These are phyloP conservation scores for thale cress (Arabidopsis thaliana) DNA, from an alignment of 345 rosid species.

Conservation along the genomic window DNA sequence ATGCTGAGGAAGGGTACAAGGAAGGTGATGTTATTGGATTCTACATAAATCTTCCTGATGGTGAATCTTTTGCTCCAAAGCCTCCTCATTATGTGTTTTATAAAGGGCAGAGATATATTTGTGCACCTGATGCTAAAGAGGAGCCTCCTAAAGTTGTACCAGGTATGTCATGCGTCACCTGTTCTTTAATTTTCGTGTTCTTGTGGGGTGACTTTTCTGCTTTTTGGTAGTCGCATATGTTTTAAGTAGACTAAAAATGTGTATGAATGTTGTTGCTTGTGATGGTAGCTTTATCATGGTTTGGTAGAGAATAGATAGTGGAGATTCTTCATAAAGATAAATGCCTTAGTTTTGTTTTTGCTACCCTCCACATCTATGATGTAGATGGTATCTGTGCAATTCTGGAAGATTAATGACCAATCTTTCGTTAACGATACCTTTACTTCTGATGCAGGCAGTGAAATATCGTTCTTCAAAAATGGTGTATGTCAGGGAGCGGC, in stretches of 20 bases:
- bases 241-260: not conserved
- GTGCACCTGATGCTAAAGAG: conserved; percentile 78
- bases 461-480: conserved; percentile 91
- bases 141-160: conserved; percentile 83
- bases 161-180: conserved; percentile 55
- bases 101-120: conserved; percentile 87
- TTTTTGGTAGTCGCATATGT: conserved; percentile 18
- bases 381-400: not conserved
- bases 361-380: not conserved
- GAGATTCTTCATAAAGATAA: conserved; percentile 19
- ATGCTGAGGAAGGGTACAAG: conserved; percentile 87
- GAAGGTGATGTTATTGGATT: conserved; percentile 95
- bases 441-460: conserved; percentile 71
- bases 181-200: not conserved
- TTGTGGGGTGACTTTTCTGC: not conserved
- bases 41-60: conserved; percentile 88
- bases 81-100: conserved; percentile 80
- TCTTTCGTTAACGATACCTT: not conserved
- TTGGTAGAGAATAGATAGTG: conserved; percentile 18
- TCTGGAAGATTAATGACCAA: conserved; percentile 4
- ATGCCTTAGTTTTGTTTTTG: not conserved
- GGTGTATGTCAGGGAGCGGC: conserved; percentile 94
- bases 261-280: conserved; percentile 8
- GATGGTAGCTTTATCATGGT: not conserved
- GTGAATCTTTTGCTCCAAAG: conserved; percentile 71